phyloP scores from a whole-genome alignment of 139 green algal genomes.

The Nannochloris sp. region DNA sequence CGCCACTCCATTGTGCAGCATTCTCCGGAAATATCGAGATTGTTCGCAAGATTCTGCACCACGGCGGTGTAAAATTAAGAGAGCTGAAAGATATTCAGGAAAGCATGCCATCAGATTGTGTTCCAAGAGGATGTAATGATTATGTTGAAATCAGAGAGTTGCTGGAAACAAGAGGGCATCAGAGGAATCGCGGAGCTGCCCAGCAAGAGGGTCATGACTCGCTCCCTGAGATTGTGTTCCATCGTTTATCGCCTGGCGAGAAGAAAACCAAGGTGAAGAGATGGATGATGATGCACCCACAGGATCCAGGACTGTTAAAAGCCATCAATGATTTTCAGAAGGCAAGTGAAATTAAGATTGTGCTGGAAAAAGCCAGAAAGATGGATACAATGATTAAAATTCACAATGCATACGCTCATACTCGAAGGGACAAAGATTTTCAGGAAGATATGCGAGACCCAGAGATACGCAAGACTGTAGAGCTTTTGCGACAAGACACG shows the following conservation, averaged over 20 bases:
- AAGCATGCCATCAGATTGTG: background rate
- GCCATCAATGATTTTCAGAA: background rate
- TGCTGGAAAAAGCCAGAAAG: background rate
- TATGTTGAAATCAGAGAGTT: too few species aligned
- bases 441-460: background rate
- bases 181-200: too few species aligned
- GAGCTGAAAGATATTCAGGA: conserved; percentile 1
- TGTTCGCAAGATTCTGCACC: conserved; percentile 7
- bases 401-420: background rate
- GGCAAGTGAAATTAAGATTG: background rate
- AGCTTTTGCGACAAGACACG: background rate
- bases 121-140: background rate
- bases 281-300: background rate
- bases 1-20: conserved; percentile 10
- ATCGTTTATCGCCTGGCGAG: too few species aligned
- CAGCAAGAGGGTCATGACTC: too few species aligned
- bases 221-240: too few species aligned
- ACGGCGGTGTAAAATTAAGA: background rate
- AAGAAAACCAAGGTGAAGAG: background rate
- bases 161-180: too few species aligned
- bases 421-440: background rate
- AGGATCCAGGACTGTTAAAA: background rate
- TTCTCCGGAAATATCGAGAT: background rate
- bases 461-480: background rate
- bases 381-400: background rate